Evolutionary conservation across 1,284 basidiomycete species (phyloP), one percentile per base, ranked within the genome.

Genomic region (Farysia itapuensis): DNA sequence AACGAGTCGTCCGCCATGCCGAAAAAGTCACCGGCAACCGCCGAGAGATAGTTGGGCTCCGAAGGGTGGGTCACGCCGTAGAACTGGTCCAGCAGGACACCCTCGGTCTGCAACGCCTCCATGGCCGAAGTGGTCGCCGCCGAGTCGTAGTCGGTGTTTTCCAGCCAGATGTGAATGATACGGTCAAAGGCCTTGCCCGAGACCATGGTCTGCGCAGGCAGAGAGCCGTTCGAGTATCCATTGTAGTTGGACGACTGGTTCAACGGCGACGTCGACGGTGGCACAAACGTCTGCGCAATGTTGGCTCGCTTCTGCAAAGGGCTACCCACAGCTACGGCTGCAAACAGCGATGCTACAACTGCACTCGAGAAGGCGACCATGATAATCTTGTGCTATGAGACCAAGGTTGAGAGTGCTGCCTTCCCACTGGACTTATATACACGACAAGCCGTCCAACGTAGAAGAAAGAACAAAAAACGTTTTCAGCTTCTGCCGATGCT

Each of bases 341-440:
- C 90, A 87, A 79, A 83, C 84, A 3, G 81, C 90, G 35, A 89
- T 88, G 26, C 79, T 89, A 49, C 84, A 83, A 53, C 81, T 86
- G 52, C 92, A 95, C 79, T 91, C 91, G 89, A 88, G 26, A n/a
- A 9, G n/a, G 26, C n/a, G 11, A 11, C n/a, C 26, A 28, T 28
- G 26, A 28, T 28, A n/a, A n/a, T n/a, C n/a, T n/a, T n/a, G n/a
- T n/a, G n/a, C n/a, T n/a, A n/a, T n/a, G n/a, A n/a, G n/a, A n/a
- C n/a, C n/a, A n/a, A n/a, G n/a, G n/a, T n/a, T n/a, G n/a, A n/a
- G n/a, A n/a, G n/a, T n/a, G n/a, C n/a, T n/a, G n/a, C n/a, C n/a
- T n/a, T n/a, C n/a, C n/a, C n/a, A n/a, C n/a, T n/a, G n/a, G n/a
- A n/a, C n/a, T n/a, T n/a, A n/a, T n/a, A n/a, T n/a, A n/a, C n/a